A percentile compares a stretch with the other conserved stretches of the same genome.
phyloP scores from a whole-genome alignment of 768 basidiomycete species.

The Podaxis sp. region DNA sequence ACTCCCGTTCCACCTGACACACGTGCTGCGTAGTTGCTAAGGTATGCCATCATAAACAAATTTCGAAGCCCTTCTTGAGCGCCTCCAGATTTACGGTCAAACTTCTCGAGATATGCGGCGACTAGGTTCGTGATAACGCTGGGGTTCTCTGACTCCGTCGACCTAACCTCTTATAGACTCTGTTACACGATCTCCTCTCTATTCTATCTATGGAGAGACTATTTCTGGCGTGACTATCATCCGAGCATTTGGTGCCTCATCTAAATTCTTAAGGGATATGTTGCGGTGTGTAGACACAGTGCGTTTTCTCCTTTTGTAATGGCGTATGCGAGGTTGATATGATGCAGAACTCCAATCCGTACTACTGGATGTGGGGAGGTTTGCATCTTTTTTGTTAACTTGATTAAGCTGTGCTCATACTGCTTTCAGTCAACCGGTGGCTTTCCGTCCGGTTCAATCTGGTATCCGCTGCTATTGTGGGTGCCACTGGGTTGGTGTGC shows the following conservation, averaged over 20 bases:
- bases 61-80: slow-evolving; percentile 9
- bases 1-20: neutral
- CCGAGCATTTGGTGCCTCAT: slow-evolving; percentile 86
- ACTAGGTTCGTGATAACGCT: slow-evolving; percentile 46
- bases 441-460: slow-evolving; percentile 85
- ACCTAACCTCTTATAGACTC: slow-evolving; percentile 33
- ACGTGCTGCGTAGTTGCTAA: slow-evolving; percentile 32
- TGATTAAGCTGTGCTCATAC: neutral
- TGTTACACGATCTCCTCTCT: slow-evolving; percentile 46
- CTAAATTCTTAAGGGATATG: slow-evolving; percentile 86
- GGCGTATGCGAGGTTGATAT: slow-evolving; percentile 2
- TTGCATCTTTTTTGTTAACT: slow-evolving; percentile 17
- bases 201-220: slow-evolving; percentile 45
- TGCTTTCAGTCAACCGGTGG: slow-evolving; percentile 79
- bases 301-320: slow-evolving; percentile 24
- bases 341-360: slow-evolving; percentile 59
- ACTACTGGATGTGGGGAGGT: slow-evolving; percentile 94
- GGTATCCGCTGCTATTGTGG: slow-evolving; percentile 68
- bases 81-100: slow-evolving; percentile 48
- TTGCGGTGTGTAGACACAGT: slow-evolving; percentile 79
- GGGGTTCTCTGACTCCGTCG: neutral
- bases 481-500: slow-evolving; percentile 67
- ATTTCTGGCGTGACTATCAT: slow-evolving; percentile 48
- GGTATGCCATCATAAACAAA: slow-evolving; percentile 22
- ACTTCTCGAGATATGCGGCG: slow-evolving; percentile 86